A percentile compares a stretch with the other conserved stretches of the same genome.
Conservation (phyloP, 305 asterid species). For the Andrographis paniculata region DNA sequence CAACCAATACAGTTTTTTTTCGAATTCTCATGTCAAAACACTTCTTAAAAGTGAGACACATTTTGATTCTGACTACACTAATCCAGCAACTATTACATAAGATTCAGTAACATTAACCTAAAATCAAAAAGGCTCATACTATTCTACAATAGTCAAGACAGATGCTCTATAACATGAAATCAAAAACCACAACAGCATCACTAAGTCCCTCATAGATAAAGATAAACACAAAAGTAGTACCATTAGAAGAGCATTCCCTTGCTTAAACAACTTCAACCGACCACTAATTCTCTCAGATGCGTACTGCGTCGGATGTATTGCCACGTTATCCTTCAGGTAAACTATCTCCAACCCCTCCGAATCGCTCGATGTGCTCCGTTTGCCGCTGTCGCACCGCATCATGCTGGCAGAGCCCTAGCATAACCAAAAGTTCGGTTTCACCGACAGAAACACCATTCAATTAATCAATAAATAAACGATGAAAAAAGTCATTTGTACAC, state of each 20-base stretch:
- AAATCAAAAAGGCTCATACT: constrained; percentile 1
- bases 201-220: constrained; percentile 4
- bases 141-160: background rate
- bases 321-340: constrained; percentile 81
- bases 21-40: constrained; percentile 13
- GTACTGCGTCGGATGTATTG: constrained; percentile 86
- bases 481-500: too few species aligned
- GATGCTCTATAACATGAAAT: background rate
- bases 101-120: background rate
- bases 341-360: constrained; percentile 69
- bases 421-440: constrained; percentile 3
- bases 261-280: constrained; percentile 89
- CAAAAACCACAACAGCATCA: constrained; percentile 4
- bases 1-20: constrained; percentile 10
- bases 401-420: constrained; percentile 45
- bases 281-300: constrained; percentile 96
- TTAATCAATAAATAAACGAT: too few species aligned
- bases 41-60: constrained; percentile 6
- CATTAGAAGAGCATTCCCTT: constrained; percentile 68
- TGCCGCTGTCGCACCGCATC: constrained; percentile 38
- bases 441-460: too few species aligned
- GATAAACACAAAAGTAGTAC: constrained; percentile 26
- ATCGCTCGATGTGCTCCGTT: constrained; percentile 50
- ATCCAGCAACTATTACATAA: constrained; percentile 5
- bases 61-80: constrained; percentile 4